These are phyloP conservation scores for Malania oleifera DNA, from an alignment of 164 flowering plant species.

Conservation along the genomic window DNA sequence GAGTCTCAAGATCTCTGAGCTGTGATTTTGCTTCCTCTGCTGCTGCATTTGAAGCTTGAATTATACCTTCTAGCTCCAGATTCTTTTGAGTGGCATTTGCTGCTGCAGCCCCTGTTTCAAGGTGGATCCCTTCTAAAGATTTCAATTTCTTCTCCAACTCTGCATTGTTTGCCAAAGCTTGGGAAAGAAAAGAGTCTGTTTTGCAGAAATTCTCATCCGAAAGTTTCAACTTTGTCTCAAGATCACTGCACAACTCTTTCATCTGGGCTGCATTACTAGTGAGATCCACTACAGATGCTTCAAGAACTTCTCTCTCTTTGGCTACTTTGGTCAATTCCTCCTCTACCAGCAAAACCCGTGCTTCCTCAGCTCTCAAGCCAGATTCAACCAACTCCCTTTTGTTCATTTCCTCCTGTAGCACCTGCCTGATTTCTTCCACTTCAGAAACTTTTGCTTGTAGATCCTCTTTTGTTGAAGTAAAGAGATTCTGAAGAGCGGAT, in stretches of 20 bases:
- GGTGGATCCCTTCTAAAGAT: conserved; percentile 54
- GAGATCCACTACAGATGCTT: conserved; percentile 47
- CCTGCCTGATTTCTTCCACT: conserved; percentile 46
- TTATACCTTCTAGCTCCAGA: conserved; percentile 53
- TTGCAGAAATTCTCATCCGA: conserved; percentile 58
- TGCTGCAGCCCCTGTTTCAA: conserved; percentile 46
- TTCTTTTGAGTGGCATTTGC: conserved; percentile 45
- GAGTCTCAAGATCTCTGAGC: conserved; percentile 46
- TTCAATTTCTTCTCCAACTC: conserved; percentile 73
- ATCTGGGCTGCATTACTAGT: conserved; percentile 23
- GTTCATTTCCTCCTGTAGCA: conserved; percentile 47
- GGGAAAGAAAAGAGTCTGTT: conserved; percentile 54
- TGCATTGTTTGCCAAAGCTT: conserved; percentile 52
- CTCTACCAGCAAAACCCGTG: conserved; percentile 22
- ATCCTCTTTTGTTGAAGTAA: conserved; percentile 44
- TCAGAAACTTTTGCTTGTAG: conserved; percentile 54
- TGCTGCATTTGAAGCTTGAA: conserved; percentile 47
- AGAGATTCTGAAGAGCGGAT: conserved; percentile 33
- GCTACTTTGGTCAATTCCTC: conserved; percentile 42
- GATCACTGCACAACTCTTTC: conserved; percentile 49
- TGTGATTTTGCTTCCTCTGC: conserved; percentile 57
- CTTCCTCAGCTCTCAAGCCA: conserved; percentile 33
- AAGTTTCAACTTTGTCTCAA: conserved; percentile 58
- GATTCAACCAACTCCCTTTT: conserved; percentile 35
- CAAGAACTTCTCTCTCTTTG: conserved; percentile 52